phyloP scores from a whole-genome alignment of 768 basidiomycete genomes.

The Lactarius trivialis region DNA sequence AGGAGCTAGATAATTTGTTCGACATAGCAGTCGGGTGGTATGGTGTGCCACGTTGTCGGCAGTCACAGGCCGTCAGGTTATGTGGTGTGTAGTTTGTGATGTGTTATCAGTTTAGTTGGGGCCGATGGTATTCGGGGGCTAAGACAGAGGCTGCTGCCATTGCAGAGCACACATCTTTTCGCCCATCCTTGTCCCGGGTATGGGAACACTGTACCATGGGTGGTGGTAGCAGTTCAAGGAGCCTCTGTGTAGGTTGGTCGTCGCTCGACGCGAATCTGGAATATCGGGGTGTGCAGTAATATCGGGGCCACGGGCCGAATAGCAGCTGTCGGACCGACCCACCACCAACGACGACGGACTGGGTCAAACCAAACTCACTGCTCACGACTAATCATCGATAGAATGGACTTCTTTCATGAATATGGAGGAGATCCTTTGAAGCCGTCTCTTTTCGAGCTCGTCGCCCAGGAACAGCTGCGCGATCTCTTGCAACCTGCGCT shows the following conservation, averaged over 20 bases:
- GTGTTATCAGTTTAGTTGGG: not conserved
- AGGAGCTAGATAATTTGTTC: not conserved
- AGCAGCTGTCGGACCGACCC: not conserved
- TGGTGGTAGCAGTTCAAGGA: not conserved
- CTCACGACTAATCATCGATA: not conserved
- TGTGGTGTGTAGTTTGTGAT: not conserved
- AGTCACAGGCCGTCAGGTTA: not conserved
- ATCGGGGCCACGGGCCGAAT: not conserved
- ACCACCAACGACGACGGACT: not conserved
- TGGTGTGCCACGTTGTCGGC: not conserved
- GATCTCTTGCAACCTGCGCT: conserved; percentile 91
- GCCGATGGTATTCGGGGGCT: not conserved
- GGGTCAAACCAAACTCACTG: not conserved
- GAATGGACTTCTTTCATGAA: conserved; percentile 81
- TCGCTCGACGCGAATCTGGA: not conserved
- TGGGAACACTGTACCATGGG: not conserved
- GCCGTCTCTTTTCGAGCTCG: conserved; percentile 83
- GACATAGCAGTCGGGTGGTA: not conserved
- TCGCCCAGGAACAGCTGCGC: conserved; percentile 89
- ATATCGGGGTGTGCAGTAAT: too few species aligned
- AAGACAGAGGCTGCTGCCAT: not conserved
- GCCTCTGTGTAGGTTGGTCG: not conserved
- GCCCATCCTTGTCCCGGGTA: not conserved
- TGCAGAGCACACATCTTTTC: not conserved
- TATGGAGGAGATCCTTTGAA: conserved; percentile 65